Base-by-base conservation (phyloP, 805 yeast genomes). In the Metschnikowia hibisci region DNA sequence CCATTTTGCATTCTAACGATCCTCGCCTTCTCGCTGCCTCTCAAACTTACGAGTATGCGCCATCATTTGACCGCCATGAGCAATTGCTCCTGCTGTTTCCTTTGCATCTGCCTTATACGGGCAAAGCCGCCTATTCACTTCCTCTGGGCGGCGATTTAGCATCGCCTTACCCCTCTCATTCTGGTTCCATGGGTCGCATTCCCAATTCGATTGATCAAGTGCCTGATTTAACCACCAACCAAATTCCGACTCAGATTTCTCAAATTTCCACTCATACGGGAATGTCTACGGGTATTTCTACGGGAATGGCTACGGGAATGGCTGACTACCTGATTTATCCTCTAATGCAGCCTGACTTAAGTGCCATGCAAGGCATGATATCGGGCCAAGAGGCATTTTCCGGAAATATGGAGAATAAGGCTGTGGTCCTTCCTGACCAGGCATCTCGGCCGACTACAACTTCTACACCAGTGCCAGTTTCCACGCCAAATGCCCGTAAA, bases 301-400 rank as follows among this genome's bases (percentile, higher is more conserved):
- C 23, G 7, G 23, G 4, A 20, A 20, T 20, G 1, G 2, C 23
- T 8, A 8, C 23, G 7, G 23, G 4, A 20, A 20, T 20, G 1
- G 2, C 23, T 8, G 23, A 8, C 18, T 35, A 26, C 18, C 39
- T 27, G 39, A 13, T 20, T 22, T 35, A 27, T 7, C 32, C 39
- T 23, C 16, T 35, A 23, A 27, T 35, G 32, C 39, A 35, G 39
- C 16, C 31, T 5, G 39, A 35, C 16, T 20, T 35, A 31, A 35
- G 25, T n/a, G 39, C 39, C 13, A 27, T 35, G 31, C 39, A 35
- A 14, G 39, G 39, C 23, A 35, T 27, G 32, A 35, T 35, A 4
- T 35, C 39, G 15, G 39, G 39, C 23, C 39, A 35, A 15, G 39
- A 35, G 13, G 39, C 28, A 16, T 35, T 35, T 18, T 35, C 32